Evolutionary conservation across 352 stramenopile species (phyloP).

Genomic region (Globisporangium sylvaticum): DNA sequence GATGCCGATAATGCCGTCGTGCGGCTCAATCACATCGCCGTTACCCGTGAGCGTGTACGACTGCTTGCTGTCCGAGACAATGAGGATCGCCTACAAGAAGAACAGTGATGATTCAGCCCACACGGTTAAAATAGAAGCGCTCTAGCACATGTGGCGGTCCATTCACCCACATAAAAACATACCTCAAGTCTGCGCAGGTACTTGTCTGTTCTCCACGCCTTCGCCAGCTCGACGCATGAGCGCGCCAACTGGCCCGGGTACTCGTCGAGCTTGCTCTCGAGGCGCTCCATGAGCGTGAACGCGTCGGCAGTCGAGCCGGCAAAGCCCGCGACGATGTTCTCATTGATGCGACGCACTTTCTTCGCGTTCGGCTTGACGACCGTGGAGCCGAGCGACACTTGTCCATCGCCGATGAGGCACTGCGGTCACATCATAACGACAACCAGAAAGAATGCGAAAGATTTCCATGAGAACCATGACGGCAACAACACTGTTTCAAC

Average conservation of each 20-base stretch:
- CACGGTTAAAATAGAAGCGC: not conserved
- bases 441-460: not conserved
- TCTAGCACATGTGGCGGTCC: not conserved
- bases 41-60: constrained; percentile 98
- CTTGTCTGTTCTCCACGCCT: constrained; percentile 98
- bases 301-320: constrained; percentile 96
- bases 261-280: constrained; percentile 98
- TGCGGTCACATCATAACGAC: constrained; percentile 14
- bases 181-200: constrained; percentile 96
- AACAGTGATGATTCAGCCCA: not conserved
- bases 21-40: constrained; percentile 96
- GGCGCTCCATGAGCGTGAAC: constrained; percentile 97
- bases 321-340: constrained; percentile 96
- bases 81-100: constrained; percentile 57
- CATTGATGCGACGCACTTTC: constrained; percentile 96
- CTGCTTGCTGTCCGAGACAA: constrained; percentile 95
- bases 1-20: constrained; percentile 95
- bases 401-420: constrained; percentile 97
- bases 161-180: constrained; percentile 1
- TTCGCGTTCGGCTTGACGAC: constrained; percentile 98
- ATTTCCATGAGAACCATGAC: not conserved
- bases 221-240: constrained; percentile 98
- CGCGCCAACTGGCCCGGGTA: constrained; percentile 96
- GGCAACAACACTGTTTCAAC: not conserved
- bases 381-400: constrained; percentile 94